Evolutionary conservation across 2,329 filamentous ascomycete genomes (phyloP).

Genomic region (Zasmidium citrigriseum): DNA sequence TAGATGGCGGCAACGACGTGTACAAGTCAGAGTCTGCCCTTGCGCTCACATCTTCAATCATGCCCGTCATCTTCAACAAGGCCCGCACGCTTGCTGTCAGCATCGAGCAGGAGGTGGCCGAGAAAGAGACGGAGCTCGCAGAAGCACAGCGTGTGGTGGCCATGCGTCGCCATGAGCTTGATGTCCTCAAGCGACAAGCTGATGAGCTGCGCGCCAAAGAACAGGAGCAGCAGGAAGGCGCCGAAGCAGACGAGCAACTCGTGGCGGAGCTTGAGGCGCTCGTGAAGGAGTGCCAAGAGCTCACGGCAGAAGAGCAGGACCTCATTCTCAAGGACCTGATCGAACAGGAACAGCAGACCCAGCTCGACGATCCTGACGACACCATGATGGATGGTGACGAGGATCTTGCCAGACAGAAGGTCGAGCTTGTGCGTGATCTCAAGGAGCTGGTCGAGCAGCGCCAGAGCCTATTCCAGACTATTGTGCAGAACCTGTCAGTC

Average conservation of each 20-base stretch:
- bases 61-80: slow-evolving; percentile 55
- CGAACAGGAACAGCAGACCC: slow-evolving; percentile 35
- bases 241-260: slow-evolving; percentile 40
- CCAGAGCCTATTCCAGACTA: slow-evolving; percentile 63
- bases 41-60: slow-evolving; percentile 64
- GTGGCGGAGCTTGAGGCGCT: slow-evolving; percentile 38
- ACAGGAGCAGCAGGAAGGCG: slow-evolving; percentile 48
- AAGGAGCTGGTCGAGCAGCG: slow-evolving; percentile 58
- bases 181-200: slow-evolving; percentile 53
- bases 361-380: slow-evolving; percentile 16
- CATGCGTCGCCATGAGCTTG: slow-evolving; percentile 69
- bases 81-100: slow-evolving; percentile 44
- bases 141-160: slow-evolving; percentile 51
- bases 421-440: slow-evolving; percentile 61
- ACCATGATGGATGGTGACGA: slow-evolving; percentile 31
- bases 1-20: slow-evolving; percentile 29
- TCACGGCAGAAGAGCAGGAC: slow-evolving; percentile 49
- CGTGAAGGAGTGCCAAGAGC: slow-evolving; percentile 41
- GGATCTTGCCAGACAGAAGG: slow-evolving; percentile 54
- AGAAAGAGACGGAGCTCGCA: slow-evolving; percentile 61
- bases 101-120: slow-evolving; percentile 74
- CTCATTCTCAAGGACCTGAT: slow-evolving; percentile 39
- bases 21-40: slow-evolving; percentile 50
- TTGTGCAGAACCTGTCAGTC: slow-evolving; percentile 67
- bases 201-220: slow-evolving; percentile 58